Evolutionary conservation across 306 rosid species (phyloP).

Genomic region (Glycine latifolia): DNA sequence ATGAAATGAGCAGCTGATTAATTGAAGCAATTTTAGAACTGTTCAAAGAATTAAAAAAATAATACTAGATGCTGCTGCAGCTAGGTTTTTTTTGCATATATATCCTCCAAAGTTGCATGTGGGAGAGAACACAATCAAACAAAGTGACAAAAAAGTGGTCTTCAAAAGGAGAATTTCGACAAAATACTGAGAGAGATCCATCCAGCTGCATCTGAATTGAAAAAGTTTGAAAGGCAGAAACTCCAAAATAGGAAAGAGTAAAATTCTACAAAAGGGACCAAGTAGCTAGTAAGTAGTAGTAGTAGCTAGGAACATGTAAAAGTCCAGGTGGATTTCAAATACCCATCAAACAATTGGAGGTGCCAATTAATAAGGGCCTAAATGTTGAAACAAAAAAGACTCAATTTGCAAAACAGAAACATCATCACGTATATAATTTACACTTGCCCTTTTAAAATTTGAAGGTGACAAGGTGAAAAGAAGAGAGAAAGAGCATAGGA

Average conservation of each 20-base stretch:
- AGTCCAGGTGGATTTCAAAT: slow-evolving; percentile 33
- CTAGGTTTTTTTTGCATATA: not conserved
- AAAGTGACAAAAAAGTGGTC: slow-evolving; percentile 14
- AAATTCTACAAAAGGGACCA: not conserved
- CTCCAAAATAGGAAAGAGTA: slow-evolving; percentile 8
- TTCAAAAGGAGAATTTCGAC: slow-evolving; percentile 34
- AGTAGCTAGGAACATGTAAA: not conserved
- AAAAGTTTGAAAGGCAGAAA: not conserved
- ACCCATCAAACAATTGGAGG: slow-evolving; percentile 34
- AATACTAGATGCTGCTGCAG: not conserved
- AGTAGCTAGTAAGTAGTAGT: not conserved
- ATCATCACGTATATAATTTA: not conserved
- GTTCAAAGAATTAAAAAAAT: not conserved
- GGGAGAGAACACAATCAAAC: slow-evolving; percentile 35
- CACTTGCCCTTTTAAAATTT: slow-evolving; percentile 18
- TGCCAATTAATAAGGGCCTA: not conserved
- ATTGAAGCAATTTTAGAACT: not conserved
- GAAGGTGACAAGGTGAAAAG: not conserved
- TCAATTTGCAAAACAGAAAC: not conserved
- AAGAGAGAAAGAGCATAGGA: not conserved
- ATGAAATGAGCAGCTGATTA: slow-evolving; percentile 7
- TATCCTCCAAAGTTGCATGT: slow-evolving; percentile 49
- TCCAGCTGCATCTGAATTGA: slow-evolving; percentile 43
- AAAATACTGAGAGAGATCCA: slow-evolving; percentile 37
- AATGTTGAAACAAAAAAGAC: not conserved